Evolutionary conservation across 2,329 filamentous ascomycete species (phyloP), one percentile per base, ranked within the genome.

Genomic region (Davidsoniella virescens): DNA sequence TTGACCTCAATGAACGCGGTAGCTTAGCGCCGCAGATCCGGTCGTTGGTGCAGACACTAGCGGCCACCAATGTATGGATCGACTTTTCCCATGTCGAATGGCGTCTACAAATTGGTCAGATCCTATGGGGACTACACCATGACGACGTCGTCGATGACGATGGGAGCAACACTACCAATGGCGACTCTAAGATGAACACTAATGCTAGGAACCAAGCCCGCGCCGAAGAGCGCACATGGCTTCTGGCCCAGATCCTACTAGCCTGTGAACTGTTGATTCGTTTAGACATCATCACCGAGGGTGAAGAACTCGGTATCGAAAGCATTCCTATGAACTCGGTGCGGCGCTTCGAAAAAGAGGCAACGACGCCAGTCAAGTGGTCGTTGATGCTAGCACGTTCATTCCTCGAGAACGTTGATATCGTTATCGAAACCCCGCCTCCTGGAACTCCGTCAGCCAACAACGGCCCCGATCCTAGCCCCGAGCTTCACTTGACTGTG

Each of bases 31-130:
- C 83, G 36, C 82, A 87, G 59, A 84, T 86, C 51, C 70, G 80
- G 56, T 74, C 78, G 3, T 64, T 87, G 16, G 70, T 86, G 43
- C 77, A 77, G 59, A 73, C 82, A 8, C 69, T 87, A 42, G 75
- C 73, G 0, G 66, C 75, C 6, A 71, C 78, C 49, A 80, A 81
- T 51, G 73, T 84, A 43, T 87, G 82, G 82, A 72, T 82, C 47
- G 81, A 87, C 62, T 82, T 87, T 56, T 82, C 80, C 17, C 71
- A 79, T 29, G 78, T 86, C 5, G 82, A 86, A 59, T 86, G 81
- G 81, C 73, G 82, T 37, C 81, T 87, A 52, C 71, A 80, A 10
- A 67, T 87, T 1, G 82, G 82, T 5, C 82, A 85, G 62, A 70
- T 86, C 40, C 63, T 87, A 2, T 87, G 82, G 81, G 78, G 73